These are phyloP conservation scores for Anthracocystis walkeri DNA, from an alignment of 1,284 basidiomycete genomes.

Conservation along the genomic window DNA sequence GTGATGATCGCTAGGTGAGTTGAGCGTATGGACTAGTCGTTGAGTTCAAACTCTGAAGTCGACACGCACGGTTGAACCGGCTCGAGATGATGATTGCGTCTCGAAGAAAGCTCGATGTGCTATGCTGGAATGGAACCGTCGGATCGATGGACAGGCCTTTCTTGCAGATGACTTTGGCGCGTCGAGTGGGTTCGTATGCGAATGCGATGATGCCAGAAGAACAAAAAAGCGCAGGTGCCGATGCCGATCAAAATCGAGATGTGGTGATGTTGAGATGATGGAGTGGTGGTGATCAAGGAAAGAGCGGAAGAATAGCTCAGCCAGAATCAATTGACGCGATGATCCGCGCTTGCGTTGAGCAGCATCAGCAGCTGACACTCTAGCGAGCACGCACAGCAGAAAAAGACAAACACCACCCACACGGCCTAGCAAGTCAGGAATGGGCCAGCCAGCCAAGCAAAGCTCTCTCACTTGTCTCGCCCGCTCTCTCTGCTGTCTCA, in stretches of 20 bases:
- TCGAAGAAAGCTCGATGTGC: neutral
- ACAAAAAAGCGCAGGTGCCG: neutral
- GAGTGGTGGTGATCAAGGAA: slow-evolving; percentile 8
- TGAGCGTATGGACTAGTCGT: neutral
- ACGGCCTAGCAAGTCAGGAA: neutral
- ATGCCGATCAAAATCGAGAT: neutral
- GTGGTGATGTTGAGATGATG: neutral
- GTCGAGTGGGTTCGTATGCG: neutral
- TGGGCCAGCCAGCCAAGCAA: neutral
- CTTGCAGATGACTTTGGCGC: neutral
- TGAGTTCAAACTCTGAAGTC: neutral
- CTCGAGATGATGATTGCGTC: slow-evolving; percentile 2
- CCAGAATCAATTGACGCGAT: slow-evolving; percentile 11
- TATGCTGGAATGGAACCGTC: neutral
- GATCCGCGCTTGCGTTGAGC: slow-evolving; percentile 16
- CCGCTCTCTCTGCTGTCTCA: neutral
- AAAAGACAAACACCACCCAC: slow-evolving; percentile 1
- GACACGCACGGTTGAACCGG: too few relatives aligned
- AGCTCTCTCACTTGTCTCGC: neutral
- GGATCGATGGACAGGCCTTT: neutral
- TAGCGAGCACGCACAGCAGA: slow-evolving; percentile 1
- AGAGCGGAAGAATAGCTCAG: slow-evolving; percentile 7
- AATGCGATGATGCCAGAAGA: neutral
- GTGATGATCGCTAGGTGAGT: neutral
- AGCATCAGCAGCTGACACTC: neutral